Evolutionary conservation across 179 eudicot genomes (phyloP), one percentile per base, ranked within the genome.

Genomic region (Patellifolia procumbens): DNA sequence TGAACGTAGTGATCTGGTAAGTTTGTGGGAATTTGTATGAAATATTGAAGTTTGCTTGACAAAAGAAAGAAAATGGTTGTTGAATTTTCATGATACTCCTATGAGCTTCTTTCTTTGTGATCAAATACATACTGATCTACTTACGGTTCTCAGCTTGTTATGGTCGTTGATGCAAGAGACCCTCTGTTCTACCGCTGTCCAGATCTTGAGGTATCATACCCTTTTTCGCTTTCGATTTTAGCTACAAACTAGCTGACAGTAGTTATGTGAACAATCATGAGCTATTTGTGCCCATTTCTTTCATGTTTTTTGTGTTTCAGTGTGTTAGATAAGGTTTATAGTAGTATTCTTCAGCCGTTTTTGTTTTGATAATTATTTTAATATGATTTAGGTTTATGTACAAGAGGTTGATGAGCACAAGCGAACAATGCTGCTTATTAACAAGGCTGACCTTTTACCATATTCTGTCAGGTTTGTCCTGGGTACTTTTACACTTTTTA

Each of bases 1-100:
- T 83, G 98, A 92, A 79, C 97, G 98, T 35, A 94, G 97, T 85
- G 98, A 92, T 86, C 90, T 94, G 91, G 98, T 94, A 83, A 79
- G 86, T 37, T 69, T 52, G 22, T 66, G 31, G n/a, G 58, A 75
- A 65, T 2, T 74, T 32, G 28, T 66, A 55, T 75, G 2, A 62
- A 13, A 60, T 70, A 46, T 42, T 29, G 39, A 10, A 56, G 26
- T 66, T 31, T 39, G 31, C 24, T 58, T 20, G 7, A 59, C 22
- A 56, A 39, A 55, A 53, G 11, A 13, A 56, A 42, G 17, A 52
- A 29, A 13, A 55, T 19, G 35, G 20, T 68, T 28, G 22, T 56
- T 29, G 46, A 68, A 68, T 19, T 7, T 42, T 43, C 32, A 15
- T 31, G 35, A 10, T 11, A 28, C n/a, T n/a, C n/a, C n/a, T n/a